phyloP scores from a whole-genome alignment of 2,329 filamentous ascomycete species.

The Neofusicoccum laricinum region DNA sequence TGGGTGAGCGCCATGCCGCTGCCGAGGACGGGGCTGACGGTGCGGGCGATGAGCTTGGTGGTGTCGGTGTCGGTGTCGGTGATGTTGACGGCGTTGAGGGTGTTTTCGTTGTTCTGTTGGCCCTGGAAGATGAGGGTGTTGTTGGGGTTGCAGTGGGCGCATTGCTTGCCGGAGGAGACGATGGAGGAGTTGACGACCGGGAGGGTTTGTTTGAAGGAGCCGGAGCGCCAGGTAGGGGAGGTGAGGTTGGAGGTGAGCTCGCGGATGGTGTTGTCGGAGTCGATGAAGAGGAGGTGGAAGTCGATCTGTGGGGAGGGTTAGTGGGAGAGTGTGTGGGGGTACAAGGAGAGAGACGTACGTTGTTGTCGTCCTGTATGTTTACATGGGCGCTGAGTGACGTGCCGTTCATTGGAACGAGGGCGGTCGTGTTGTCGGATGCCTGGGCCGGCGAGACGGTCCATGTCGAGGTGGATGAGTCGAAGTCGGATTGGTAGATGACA shows the following conservation, averaged over 20 bases:
- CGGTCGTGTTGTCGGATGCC: background rate
- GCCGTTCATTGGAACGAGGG: background rate
- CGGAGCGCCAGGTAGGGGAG: background rate
- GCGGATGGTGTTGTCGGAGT: background rate
- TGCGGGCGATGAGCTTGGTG: background rate
- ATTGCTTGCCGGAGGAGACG: background rate
- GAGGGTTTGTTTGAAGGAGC: background rate
- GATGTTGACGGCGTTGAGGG: background rate
- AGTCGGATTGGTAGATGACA: background rate
- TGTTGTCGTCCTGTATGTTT: background rate
- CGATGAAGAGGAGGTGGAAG: conserved; percentile 2
- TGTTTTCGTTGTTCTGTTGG: background rate
- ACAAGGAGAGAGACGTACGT: background rate
- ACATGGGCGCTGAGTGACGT: background rate
- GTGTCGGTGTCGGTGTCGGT: background rate
- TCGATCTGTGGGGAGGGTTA: background rate
- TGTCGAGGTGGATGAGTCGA: background rate
- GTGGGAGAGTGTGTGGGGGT: background rate
- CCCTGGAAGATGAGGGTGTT: background rate
- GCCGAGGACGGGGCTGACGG: background rate
- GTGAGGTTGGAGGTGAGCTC: background rate
- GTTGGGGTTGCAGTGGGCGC: background rate
- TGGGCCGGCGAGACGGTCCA: background rate
- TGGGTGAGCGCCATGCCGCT: background rate
- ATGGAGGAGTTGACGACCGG: background rate